Evolutionary conservation across 2,329 filamentous ascomycete genomes (phyloP).

Genomic region (Immersiporthe knoxdaviesiana): DNA sequence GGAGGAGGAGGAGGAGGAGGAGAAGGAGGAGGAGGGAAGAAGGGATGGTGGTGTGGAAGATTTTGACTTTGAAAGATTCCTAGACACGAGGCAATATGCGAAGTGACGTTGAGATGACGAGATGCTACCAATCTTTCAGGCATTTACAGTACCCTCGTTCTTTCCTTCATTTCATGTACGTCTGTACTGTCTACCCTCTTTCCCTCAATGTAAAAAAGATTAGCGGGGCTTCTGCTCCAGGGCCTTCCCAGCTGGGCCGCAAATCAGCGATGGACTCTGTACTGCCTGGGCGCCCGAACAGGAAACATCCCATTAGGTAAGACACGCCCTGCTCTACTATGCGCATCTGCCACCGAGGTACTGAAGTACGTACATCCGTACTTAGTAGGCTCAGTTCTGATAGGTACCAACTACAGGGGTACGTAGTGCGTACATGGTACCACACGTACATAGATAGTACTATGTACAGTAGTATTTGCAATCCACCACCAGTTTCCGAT

Average conservation of each 20-base stretch:
- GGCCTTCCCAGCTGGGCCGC: not conserved
- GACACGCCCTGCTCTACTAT: not conserved
- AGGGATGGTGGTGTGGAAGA: not conserved
- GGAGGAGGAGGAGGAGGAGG: not conserved
- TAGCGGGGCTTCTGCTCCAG: not conserved
- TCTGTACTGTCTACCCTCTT: not conserved
- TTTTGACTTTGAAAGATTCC: not conserved
- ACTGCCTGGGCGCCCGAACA: not conserved
- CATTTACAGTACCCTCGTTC: not conserved
- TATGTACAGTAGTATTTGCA: too few species aligned
- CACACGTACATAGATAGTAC: too few species aligned
- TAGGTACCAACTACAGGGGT: not conserved
- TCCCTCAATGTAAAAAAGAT: not conserved
- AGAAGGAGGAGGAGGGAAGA: too few species aligned
- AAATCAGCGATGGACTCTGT: not conserved
- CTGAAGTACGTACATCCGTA: too few species aligned
- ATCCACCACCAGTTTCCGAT: not conserved
- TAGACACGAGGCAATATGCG: not conserved
- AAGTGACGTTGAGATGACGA: slow-evolving; percentile 15
- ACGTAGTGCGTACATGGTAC: not conserved
- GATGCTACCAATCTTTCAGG: not conserved
- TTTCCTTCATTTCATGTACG: not conserved
- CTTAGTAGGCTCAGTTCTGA: not conserved
- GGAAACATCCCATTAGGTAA: slow-evolving; percentile 11
- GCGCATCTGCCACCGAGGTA: not conserved